A percentile compares a stretch with the other conserved stretches of the same genome.
Conservation (phyloP, 2,329 filamentous ascomycete species). For the Colletotrichum sp. region DNA sequence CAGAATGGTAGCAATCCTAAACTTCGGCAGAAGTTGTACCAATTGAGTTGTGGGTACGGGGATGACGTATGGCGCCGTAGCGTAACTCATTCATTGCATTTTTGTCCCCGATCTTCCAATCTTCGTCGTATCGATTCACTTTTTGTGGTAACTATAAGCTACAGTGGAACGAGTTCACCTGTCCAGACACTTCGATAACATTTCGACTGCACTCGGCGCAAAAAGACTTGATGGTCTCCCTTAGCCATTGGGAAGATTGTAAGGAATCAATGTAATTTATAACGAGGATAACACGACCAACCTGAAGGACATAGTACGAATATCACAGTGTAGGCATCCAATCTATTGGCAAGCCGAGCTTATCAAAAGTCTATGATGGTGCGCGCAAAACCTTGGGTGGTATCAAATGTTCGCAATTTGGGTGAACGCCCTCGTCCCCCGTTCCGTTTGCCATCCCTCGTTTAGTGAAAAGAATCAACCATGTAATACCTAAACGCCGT, state of each 20-base stretch:
- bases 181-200: not conserved
- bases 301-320: not conserved
- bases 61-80: not conserved
- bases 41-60: not conserved
- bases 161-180: not conserved
- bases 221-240: not conserved
- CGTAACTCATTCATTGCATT: not conserved
- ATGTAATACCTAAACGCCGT: slow-evolving; percentile 11
- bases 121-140: not conserved
- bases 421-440: slow-evolving; percentile 10
- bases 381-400: slow-evolving; percentile 5
- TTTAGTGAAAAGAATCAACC: not conserved
- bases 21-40: not conserved
- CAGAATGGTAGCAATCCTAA: not conserved
- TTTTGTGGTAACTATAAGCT: not conserved
- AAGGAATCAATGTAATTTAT: not conserved
- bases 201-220: not conserved
- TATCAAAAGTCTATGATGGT: not conserved
- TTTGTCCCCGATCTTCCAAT: no score
- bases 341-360: slow-evolving; percentile 4
- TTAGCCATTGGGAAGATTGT: not conserved
- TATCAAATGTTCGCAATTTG: slow-evolving; percentile 19
- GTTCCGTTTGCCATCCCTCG: not conserved
- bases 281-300: not conserved
- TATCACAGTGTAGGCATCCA: not conserved